Conservation (phyloP, 805 yeast genomes). For the Saccharomycopsis javanensis region DNA sequence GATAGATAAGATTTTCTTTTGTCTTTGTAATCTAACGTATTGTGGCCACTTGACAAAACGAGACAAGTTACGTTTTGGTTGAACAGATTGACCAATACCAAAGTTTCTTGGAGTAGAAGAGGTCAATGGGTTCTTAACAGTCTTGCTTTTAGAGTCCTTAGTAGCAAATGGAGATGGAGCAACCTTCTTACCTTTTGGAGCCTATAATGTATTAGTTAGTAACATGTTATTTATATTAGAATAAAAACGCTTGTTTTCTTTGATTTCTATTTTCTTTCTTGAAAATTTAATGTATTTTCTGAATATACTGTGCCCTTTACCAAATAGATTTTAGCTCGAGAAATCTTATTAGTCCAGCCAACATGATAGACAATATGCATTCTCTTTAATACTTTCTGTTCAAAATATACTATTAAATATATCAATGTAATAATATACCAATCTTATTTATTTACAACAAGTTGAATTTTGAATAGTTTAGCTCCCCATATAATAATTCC, state of each 20-base stretch:
- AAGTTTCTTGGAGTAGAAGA: constrained; percentile 86
- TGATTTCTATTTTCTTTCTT: not conserved
- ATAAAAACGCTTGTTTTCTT: not conserved
- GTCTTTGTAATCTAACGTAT: constrained; percentile 97
- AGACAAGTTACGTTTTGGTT: constrained; percentile 91
- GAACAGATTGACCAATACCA: constrained; percentile 94
- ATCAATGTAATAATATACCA: too few species aligned
- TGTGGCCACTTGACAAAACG: constrained; percentile 99
- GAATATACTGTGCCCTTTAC: not conserved
- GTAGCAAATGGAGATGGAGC: constrained; percentile 98
- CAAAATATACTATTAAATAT: too few species aligned
- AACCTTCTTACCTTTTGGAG: constrained; percentile 59
- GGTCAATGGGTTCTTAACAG: constrained; percentile 71
- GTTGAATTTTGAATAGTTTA: too few species aligned
- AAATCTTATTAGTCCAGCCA: too few species aligned
- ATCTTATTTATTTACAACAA: too few species aligned
- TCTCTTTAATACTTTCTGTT: too few species aligned
- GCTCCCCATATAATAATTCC: too few species aligned
- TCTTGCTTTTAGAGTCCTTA: constrained; percentile 46
- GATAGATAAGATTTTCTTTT: constrained; percentile 88
- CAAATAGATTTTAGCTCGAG: too few species aligned
- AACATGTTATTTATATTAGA: not conserved
- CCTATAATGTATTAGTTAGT: constrained; percentile 27
- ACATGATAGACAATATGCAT: too few species aligned
- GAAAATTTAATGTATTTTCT: not conserved